Evolutionary conservation across 169 alveolate genomes (phyloP), one percentile per base, ranked within the genome.

Genomic region (Cryptosporidium ubiquitum): DNA sequence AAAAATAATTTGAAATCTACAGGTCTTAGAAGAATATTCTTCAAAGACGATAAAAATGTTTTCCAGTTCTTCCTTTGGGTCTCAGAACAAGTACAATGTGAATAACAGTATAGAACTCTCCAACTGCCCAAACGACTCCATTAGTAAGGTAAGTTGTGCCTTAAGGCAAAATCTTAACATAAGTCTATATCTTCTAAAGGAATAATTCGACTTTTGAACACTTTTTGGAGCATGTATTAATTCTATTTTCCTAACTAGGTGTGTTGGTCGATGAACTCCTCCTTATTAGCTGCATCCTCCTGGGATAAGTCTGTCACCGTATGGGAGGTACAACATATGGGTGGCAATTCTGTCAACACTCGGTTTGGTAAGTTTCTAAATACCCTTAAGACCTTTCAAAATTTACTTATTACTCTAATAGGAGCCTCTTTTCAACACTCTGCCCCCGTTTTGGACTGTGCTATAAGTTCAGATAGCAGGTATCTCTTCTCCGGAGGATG

Each of bases 401-500:
- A 58, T 51, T 33, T n/a, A 23, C 3, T 26, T 16, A n/a, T 26
- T 52, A 12, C 14, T 44, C 4, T 29, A 33, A 18, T 61, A 47
- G 91, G 69, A 40, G 70, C 84, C 39, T 42, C 89, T 26, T 92
- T 86, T 84, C 84, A 84, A 61, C 94, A 92, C 37, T 89, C 86
- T 52, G 94, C 92, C 4, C 94, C 94, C 3, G 94, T 92, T 31
- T 66, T 92, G 61, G 92, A 91, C 66, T 89, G 93, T 44, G 91
- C 84, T 37, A 91, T 92, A 49, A 84, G 92, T 51, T 91, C 86
- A 18, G 94, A 92, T 52, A 91, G 92, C 29, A 85, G 92, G 55
- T 91, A 86, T n/a, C 68, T 92, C 33, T 89, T 92, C 70, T 70
- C 92, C 33, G 94, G 93, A 14, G 94, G 94, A 66, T 92, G 94